Percentiles rank a stretch among this genome's conserved stretches.
Conservation (phyloP, 1,284 basidiomycete genomes). For the Moesziomyces globuligerus region DNA sequence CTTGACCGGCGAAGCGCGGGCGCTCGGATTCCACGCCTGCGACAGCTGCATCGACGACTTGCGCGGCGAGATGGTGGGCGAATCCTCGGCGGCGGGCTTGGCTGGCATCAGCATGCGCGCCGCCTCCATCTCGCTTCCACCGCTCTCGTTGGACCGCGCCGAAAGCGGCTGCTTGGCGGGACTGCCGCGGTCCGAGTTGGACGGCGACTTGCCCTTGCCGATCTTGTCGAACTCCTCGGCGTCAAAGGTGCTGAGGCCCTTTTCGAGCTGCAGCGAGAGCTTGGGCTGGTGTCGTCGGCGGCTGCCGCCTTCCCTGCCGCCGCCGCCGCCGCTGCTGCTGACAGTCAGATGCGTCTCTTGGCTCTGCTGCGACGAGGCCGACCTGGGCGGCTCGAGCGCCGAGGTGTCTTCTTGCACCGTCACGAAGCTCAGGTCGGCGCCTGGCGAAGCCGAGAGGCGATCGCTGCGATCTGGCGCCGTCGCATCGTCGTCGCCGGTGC, state of each 20-base stretch:
- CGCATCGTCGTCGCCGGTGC: slow-evolving; percentile 2
- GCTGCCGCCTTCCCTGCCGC: slow-evolving; percentile 15
- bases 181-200: slow-evolving; percentile 19
- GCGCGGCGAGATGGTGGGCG: slow-evolving; percentile 18
- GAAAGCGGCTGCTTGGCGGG: slow-evolving; percentile 31
- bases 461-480: slow-evolving; percentile 17
- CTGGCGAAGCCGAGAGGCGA: slow-evolving; percentile 28
- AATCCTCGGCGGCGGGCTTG: slow-evolving; percentile 16
- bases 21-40: slow-evolving; percentile 30
- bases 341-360: slow-evolving; percentile 32
- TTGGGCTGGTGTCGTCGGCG: slow-evolving; percentile 48
- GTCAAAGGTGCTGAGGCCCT: slow-evolving; percentile 56
- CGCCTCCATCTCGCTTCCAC: slow-evolving; percentile 18
- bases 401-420: slow-evolving; percentile 31
- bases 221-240: slow-evolving; percentile 55
- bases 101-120: slow-evolving; percentile 18
- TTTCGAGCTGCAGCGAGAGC: slow-evolving; percentile 59
- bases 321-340: slow-evolving; percentile 37
- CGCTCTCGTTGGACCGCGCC: slow-evolving; percentile 26
- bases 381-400: slow-evolving; percentile 25
- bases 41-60: slow-evolving; percentile 27
- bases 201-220: slow-evolving; percentile 31
- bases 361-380: slow-evolving; percentile 42
- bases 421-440: slow-evolving; percentile 28
- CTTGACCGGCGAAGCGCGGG: slow-evolving; percentile 8